Percentiles rank a stretch among this genome's conserved stretches.
Evolutionary conservation across 345 rosid species (phyloP).

Genomic region (Acer campestre): DNA sequence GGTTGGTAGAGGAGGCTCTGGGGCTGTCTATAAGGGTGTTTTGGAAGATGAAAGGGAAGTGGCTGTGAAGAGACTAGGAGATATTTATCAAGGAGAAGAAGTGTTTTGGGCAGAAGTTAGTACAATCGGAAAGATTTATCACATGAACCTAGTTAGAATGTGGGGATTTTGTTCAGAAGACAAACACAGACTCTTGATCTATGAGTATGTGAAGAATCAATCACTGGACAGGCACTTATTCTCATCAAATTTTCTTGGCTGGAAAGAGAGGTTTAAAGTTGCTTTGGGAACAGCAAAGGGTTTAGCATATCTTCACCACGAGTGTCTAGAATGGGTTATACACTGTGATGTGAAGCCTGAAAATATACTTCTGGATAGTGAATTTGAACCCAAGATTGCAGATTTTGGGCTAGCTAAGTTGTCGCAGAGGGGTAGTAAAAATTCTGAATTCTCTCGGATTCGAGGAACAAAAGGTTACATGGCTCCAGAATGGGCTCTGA

Average conservation of each 20-base stretch:
- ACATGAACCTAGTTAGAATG: conserved; percentile 57
- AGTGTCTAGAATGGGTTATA: conserved; percentile 56
- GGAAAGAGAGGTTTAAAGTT: conserved; percentile 52
- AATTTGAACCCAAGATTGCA: conserved; percentile 51
- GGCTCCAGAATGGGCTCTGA: conserved; percentile 46
- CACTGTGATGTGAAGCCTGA: conserved; percentile 73
- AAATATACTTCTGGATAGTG: conserved; percentile 52
- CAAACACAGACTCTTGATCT: conserved; percentile 44
- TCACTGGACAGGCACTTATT: conserved; percentile 55
- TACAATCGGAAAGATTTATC: conserved; percentile 54
- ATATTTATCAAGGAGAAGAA: conserved; percentile 45
- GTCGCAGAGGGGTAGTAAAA: conserved; percentile 23
- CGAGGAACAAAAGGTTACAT: conserved; percentile 46
- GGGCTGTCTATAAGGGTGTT: conserved; percentile 51
- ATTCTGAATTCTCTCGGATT: conserved; percentile 26
- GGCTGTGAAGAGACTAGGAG: conserved; percentile 55
- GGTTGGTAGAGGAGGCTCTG: conserved; percentile 55
- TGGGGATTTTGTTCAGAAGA: conserved; percentile 55
- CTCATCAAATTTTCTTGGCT: conserved; percentile 35
- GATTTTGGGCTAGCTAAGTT: conserved; percentile 62
- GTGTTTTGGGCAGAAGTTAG: conserved; percentile 56
- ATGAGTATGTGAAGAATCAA: conserved; percentile 49
- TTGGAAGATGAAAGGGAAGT: conserved; percentile 40
- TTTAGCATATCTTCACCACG: conserved; percentile 64
- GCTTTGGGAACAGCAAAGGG: conserved; percentile 63